Conservation (phyloP, 768 basidiomycete genomes). For the Collybia sordida region DNA sequence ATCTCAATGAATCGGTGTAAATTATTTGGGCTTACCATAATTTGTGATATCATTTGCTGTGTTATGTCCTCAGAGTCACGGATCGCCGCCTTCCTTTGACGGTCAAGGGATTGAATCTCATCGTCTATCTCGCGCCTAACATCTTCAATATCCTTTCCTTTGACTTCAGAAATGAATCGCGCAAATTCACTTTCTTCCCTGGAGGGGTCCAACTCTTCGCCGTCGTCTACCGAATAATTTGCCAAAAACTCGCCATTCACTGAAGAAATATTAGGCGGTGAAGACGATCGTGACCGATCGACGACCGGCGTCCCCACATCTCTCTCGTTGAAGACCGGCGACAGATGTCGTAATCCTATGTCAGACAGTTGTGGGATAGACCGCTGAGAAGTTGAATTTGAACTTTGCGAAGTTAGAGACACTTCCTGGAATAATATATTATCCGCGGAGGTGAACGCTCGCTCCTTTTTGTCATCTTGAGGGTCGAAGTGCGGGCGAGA, state of each 20-base stretch:
- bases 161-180: slow-evolving; percentile 89
- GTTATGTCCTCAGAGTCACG: slow-evolving; percentile 95
- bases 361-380: not conserved
- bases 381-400: too few species aligned
- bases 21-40: slow-evolving; percentile 46
- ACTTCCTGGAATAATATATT: not conserved
- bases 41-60: slow-evolving; percentile 91
- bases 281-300: slow-evolving; percentile 35
- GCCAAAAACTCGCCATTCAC: slow-evolving; percentile 15
- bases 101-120: slow-evolving; percentile 80
- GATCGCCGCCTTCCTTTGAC: slow-evolving; percentile 85
- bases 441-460: slow-evolving; percentile 8
- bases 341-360: slow-evolving; percentile 12
- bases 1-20: not conserved
- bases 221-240: slow-evolving; percentile 34
- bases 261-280: slow-evolving; percentile 22
- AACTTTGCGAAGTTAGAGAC: not conserved
- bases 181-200: slow-evolving; percentile 89
- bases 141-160: slow-evolving; percentile 78
- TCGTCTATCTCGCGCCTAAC: slow-evolving; percentile 89
- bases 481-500: slow-evolving; percentile 12
- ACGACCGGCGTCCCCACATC: slow-evolving; percentile 16
- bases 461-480: slow-evolving; percentile 45
- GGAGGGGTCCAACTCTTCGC: slow-evolving; percentile 80
- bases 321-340: slow-evolving; percentile 11